Evolutionary conservation across 1,284 basidiomycete genomes (phyloP), one percentile per base, ranked within the genome.

Genomic region (Ceraceosorus bombacis): DNA sequence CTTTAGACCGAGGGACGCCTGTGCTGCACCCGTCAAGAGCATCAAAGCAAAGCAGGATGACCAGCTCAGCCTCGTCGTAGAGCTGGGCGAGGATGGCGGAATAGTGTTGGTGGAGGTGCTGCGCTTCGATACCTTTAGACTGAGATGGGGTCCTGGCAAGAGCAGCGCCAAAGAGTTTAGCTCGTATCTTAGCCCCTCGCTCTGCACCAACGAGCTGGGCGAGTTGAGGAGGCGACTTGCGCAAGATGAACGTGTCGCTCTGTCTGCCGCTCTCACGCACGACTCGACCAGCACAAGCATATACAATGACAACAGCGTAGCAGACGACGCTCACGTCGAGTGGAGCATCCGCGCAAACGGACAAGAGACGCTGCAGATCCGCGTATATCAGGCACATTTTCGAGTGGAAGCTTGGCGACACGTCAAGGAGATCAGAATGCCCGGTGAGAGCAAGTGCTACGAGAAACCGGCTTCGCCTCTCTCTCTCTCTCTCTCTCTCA

Each of bases 81-180:
- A 36, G 6, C 39, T 55, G 54, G 27, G 27, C 27, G 13, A 38
- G 4, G 54, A 55, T n/a, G 15, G 10, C 27, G 27, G 54, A 10
- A 27, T 55, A 8, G 36, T 55, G 8, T 8, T 55, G 12, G 49
- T 55, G 10, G 54, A 55, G 48, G 27, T 53, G 8, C 41, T 55
- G 4, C 54, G 54, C 41, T 55, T 43, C 48, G 54, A 55, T 41
- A 55, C 54, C 5, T 27, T 55, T 55, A 38, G 54, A 15, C 15
- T 55, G 12, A 38, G 54, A 6, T 55, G 54, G 54, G 40, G 40
- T 40, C 54, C 54, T 2, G 15, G 27, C 54, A 55, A 55, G 6
- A 41, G 5, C 5, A 15, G 39, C 7, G 27, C n/a, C 46, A 49
- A 15, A 15, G 15, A 48, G 46, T 48, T 12, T 3, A 48, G 46